Conservation (phyloP, 176 grass and related monocot genomes). For the Carex littledalei region DNA sequence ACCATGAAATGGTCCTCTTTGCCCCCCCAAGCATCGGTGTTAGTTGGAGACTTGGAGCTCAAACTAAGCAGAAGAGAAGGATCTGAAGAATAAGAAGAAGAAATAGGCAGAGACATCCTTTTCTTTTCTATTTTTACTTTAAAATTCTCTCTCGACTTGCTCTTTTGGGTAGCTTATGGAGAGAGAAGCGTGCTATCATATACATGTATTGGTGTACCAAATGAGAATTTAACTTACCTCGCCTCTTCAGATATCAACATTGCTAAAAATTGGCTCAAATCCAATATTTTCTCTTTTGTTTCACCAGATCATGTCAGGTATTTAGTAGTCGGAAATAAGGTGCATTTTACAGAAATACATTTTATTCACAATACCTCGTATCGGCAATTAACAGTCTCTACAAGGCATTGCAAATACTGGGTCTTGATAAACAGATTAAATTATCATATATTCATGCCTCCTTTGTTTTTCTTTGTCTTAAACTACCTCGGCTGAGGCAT, state of each 20-base stretch:
- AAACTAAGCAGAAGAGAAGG: conserved; percentile 23
- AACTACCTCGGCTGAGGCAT: conserved; percentile 48
- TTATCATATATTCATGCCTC: conserved; percentile 62
- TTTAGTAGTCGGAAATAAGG: conserved; percentile 65
- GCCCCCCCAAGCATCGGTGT: conserved; percentile 53
- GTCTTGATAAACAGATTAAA: conserved; percentile 28
- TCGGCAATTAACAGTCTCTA: conserved; percentile 56
- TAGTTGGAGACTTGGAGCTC: background rate
- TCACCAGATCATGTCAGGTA: conserved; percentile 32
- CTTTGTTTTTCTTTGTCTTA: conserved; percentile 44
- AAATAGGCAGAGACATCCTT: conserved; percentile 10
- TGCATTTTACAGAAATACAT: conserved; percentile 47
- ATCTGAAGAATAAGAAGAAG: conserved; percentile 10
- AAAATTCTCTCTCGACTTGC: background rate
- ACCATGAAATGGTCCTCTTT: conserved; percentile 93
- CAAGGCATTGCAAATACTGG: conserved; percentile 40
- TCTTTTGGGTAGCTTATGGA: background rate
- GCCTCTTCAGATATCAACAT: conserved; percentile 29
- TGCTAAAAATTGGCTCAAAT: conserved; percentile 40
- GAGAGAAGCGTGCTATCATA: background rate
- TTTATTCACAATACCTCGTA: conserved; percentile 51
- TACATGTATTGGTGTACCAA: conserved; percentile 43
- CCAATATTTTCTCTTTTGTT: conserved; percentile 29
- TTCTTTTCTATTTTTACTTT: background rate
- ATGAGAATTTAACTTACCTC: conserved; percentile 65